Percentiles rank a stretch among this genome's conserved stretches.
phyloP scores from a whole-genome alignment of 1,284 basidiomycete species.

The Inonotus hispidus region DNA sequence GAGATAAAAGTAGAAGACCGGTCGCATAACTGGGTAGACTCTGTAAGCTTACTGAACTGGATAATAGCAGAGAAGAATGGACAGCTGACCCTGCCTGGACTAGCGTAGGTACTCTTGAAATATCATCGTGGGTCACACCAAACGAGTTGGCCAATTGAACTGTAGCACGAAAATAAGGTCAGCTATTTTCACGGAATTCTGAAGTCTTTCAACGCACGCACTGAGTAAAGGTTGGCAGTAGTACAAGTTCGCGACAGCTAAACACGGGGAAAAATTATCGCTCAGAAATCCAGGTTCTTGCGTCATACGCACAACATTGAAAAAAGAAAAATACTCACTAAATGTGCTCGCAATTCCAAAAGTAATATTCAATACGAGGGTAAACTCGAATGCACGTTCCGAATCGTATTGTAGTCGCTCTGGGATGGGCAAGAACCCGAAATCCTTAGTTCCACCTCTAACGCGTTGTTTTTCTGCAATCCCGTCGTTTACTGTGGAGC shows the following conservation, averaged over 20 bases:
- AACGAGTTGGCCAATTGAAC: constrained; percentile 24
- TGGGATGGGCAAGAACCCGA: constrained; percentile 35
- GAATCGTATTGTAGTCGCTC: constrained; percentile 30
- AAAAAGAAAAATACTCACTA: constrained; percentile 13
- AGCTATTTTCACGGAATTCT: neutral
- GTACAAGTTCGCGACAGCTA: constrained; percentile 32
- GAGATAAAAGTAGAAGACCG: constrained; percentile 57
- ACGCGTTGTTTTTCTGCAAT: constrained; percentile 1
- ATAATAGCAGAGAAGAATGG: neutral
- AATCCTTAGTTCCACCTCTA: constrained; percentile 20
- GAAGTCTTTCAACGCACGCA: constrained; percentile 14
- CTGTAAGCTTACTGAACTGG: neutral
- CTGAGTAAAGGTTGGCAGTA: constrained; percentile 37
- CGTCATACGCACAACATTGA: no score
- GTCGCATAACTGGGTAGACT: constrained; percentile 40
- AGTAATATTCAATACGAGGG: constrained; percentile 30
- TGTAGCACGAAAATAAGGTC: constrained; percentile 14
- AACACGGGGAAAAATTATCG: neutral
- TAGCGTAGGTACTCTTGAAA: constrained; percentile 36
- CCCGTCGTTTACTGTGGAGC: neutral
- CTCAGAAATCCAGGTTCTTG: neutral
- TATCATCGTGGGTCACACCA: constrained; percentile 28
- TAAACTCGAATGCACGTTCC: constrained; percentile 27
- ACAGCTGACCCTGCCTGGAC: constrained; percentile 31
- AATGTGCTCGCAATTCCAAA: constrained; percentile 35